Base-by-base conservation (phyloP, 2,329 filamentous ascomycete species). In the Neofusicoccum ribis region DNA sequence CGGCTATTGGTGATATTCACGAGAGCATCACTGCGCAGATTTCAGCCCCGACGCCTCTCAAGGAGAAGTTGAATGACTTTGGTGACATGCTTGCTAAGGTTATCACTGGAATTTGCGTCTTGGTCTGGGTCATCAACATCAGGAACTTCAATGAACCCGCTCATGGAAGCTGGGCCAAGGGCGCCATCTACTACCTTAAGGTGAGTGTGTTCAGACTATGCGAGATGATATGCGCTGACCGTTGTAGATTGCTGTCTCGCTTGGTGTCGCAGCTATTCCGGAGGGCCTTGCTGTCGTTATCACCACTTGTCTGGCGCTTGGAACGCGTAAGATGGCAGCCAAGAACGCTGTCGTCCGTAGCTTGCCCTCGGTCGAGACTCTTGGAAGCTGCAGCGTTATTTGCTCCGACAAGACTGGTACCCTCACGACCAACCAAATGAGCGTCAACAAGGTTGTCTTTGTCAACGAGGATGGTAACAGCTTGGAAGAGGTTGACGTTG, bases 391-490 rank as follows among this genome's bases (percentile, higher is more conserved):
- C 86, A 99, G 95, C 74, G 93, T 99, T 65, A 97, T 99, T 77
- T 99, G 96, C 83, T 99, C 96, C 3, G 95, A 99, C 84, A 99
- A 99, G 85, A 99, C 95, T 5, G 96, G 95, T 71, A 99, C 95
- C 56, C 82, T 99, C 76, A 99, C 95, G 11, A 99, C 95, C 46
- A 99, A 99, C 81, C 93, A 98, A 80, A 99, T 99, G 95, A 98
- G 95, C 75, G 95, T 97, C 65, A 95, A 89, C 83, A 96, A 94
- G 80, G 81, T 98, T 64, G 91, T 97, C 54, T 92, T 93, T 76
- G 84, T 99, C 70, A 89, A 87, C 72, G 88, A 91, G 70, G 79
- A 86, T 66, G 93, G 92, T 56, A 86, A 82, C 63, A 89, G 87
- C 66, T 83, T 98, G 27, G 91, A 93, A 72, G 93, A 97, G 76